Evolutionary conservation across 78 protist species (phyloP), one percentile per base, ranked within the genome.

Genomic region (Cavenderia fasciculata): DNA sequence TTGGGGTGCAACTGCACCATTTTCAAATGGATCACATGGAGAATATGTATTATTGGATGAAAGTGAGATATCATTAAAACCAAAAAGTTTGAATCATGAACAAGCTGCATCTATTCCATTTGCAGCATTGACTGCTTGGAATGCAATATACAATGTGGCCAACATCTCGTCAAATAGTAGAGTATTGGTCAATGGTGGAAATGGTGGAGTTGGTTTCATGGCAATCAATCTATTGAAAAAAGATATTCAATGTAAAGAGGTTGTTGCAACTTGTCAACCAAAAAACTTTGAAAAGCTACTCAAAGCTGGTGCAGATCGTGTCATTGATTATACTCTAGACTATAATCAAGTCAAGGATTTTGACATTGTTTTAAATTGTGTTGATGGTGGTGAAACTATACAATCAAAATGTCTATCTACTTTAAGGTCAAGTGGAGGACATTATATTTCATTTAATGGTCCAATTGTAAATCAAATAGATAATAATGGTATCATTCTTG

Each of bases 81-180:
- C 89, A 16, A 56, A 31, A 12, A 68, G 51, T 10, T 25, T 82
- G 2, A 14, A 41, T 16, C 51, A 82, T 44, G 12, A n/a, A 33
- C 61, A 82, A 36, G 47, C 78, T 12, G 75, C 89, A 16, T 40
- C 72, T 0, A 46, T 82, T 1, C 89, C 89, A 38, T 82, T 68
- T 33, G 71, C 89, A 14, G 74, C 89, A 21, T n/a, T 82, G 27
- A 82, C 89, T 14, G 89, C 89, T 2, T 82, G 75, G 89, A 82
- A 82, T 56, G 68, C 89, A 18, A 68, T 82, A 16, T 68, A 18
- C 59, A 40, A 47, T 18, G 29, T 51, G 23, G 84, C 84, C 54
- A 57, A 57, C 4, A 8, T 56, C 1, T 23, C 10, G 2, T 5
- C 36, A 19, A n/a, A 43, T 19, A 46, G 46, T 2, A 33, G 68